A percentile compares a stretch with the other conserved stretches of the same genome.
Conservation (phyloP, 2,329 filamentous ascomycete species). For the Xylaria sp. region DNA sequence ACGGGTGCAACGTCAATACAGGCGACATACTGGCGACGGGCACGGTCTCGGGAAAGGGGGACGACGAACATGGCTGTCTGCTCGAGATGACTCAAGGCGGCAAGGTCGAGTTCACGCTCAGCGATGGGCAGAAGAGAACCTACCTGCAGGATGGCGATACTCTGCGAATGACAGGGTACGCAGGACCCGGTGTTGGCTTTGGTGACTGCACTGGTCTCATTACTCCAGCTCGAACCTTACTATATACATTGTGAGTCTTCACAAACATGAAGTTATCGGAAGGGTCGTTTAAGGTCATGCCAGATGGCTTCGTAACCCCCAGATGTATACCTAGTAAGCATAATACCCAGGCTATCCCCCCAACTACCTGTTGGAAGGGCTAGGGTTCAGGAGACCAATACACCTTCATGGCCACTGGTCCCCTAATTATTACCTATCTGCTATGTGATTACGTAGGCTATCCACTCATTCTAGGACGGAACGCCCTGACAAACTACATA, state of each 20-base stretch:
- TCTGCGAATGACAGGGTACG: conserved; percentile 53
- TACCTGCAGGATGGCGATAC: conserved; percentile 57
- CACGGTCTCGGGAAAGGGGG: conserved; percentile 53
- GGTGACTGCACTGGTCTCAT: conserved; percentile 50
- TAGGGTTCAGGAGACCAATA: too few species aligned
- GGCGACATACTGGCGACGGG: conserved; percentile 58
- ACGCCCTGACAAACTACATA: too few species aligned
- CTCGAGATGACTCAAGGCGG: conserved; percentile 55
- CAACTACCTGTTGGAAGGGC: too few species aligned
- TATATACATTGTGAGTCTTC: neutral
- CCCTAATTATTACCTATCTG: too few species aligned
- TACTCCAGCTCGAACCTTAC: conserved; percentile 34
- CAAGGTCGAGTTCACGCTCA: conserved; percentile 45
- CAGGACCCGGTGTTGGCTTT: conserved; percentile 57
- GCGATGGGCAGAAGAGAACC: conserved; percentile 49
- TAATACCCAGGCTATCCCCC: too few species aligned
- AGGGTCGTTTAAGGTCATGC: too few species aligned
- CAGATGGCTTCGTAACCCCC: too few species aligned
- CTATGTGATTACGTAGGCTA: too few species aligned
- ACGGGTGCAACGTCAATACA: conserved; percentile 53
- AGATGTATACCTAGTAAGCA: too few species aligned
- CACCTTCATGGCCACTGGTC: too few species aligned
- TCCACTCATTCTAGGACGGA: too few species aligned
- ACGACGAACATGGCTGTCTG: conserved; percentile 54
- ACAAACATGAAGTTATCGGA: neutral